A percentile compares a stretch with the other conserved stretches of the same genome.
Conservation (phyloP, 2,329 filamentous ascomycete species). For the Davidsoniella neocaledoniae region DNA sequence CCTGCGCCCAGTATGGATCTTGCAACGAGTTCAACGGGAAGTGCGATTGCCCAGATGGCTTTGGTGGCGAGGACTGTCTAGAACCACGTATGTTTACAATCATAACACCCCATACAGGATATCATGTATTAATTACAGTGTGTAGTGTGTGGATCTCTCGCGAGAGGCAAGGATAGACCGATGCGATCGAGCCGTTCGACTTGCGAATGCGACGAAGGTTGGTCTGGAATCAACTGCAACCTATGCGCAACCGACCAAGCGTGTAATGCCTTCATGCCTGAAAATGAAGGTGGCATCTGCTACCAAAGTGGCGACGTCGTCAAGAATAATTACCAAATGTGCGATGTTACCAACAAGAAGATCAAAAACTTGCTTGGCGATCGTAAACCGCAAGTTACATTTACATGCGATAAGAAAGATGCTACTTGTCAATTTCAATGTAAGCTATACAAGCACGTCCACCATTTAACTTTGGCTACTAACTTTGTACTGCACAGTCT, state of each 20-base stretch:
- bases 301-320: slow-evolving; percentile 83
- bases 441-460: slow-evolving; percentile 24
- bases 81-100: slow-evolving; percentile 44
- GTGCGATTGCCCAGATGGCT: slow-evolving; percentile 82
- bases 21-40: slow-evolving; percentile 86
- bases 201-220: slow-evolving; percentile 83
- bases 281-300: slow-evolving; percentile 67
- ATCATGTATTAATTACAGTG: slow-evolving; percentile 8
- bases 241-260: slow-evolving; percentile 73
- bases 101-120: slow-evolving; percentile 7
- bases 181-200: slow-evolving; percentile 47
- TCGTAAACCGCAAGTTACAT: slow-evolving; percentile 82
- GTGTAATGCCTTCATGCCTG: slow-evolving; percentile 77
- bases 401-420: slow-evolving; percentile 64
- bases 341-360: slow-evolving; percentile 90
- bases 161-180: slow-evolving; percentile 62
- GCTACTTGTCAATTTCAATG: slow-evolving; percentile 88
- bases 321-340: slow-evolving; percentile 93
- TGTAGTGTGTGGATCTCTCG: slow-evolving; percentile 68
- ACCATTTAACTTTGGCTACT: background rate
- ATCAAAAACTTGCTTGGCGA: slow-evolving; percentile 75
- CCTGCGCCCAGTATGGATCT: slow-evolving; percentile 74
- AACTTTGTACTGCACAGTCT: slow-evolving; percentile 40
- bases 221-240: slow-evolving; percentile 96
- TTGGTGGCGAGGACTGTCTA: slow-evolving; percentile 86